Percentiles rank a stretch among this genome's conserved stretches.
phyloP scores from a whole-genome alignment of 1,284 basidiomycete species.

The Sanghuangporus baumii region DNA sequence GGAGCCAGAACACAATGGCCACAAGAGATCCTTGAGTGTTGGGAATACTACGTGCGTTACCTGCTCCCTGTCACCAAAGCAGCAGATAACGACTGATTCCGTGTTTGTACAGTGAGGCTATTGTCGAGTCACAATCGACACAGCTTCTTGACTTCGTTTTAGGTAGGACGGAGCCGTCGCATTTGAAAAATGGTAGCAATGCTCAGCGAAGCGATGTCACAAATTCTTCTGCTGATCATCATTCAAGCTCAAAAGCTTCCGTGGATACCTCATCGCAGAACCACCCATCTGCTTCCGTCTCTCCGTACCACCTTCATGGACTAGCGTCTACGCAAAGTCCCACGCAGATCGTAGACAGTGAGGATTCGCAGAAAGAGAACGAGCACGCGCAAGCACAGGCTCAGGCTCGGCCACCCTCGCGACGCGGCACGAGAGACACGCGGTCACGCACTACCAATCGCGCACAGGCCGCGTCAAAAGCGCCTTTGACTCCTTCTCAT shows the following conservation, averaged over 20 bases:
- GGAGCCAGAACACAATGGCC: constrained; percentile 1
- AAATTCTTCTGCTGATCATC: constrained; percentile 6
- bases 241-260: not conserved
- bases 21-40: not conserved
- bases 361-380: constrained; percentile 50
- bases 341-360: constrained; percentile 26
- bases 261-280: not conserved
- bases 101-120: not conserved
- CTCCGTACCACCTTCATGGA: constrained; percentile 50
- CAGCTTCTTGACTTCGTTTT: constrained; percentile 16
- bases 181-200: not conserved
- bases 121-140: constrained; percentile 16
- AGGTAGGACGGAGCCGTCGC: constrained; percentile 8
- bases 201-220: not conserved
- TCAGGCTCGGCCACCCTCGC: not conserved
- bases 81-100: not conserved
- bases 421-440: not conserved
- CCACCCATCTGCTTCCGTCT: constrained; percentile 19
- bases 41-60: not conserved
- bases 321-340: constrained; percentile 44
- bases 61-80: not conserved
- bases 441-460: not conserved
- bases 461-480: not conserved
- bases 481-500: constrained; percentile 9
- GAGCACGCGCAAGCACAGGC: constrained; percentile 22